phyloP scores from a whole-genome alignment of 495 filamentous ascomycete genomes.

The Jackrogersella minutella region DNA sequence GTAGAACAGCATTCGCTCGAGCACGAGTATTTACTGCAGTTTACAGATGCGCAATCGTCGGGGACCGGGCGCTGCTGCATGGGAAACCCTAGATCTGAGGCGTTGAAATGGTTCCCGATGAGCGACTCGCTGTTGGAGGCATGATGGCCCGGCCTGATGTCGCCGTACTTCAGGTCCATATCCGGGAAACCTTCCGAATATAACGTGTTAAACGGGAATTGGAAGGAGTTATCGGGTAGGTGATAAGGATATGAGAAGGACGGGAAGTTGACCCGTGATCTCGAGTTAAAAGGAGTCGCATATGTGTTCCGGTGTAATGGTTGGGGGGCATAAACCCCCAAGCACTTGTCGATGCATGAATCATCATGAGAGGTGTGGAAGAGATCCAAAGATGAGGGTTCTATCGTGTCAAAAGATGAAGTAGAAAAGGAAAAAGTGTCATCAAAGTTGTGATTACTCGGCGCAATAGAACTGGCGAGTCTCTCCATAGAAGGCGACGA shows the following conservation, averaged over 20 bases:
- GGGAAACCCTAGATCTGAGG: constrained; percentile 22
- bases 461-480: constrained; percentile 4
- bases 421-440: constrained; percentile 9
- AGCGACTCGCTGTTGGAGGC: constrained; percentile 22
- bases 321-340: constrained; percentile 15
- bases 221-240: constrained; percentile 16
- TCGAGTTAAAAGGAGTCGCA: constrained; percentile 7
- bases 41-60: constrained; percentile 38
- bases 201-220: not conserved
- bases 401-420: constrained; percentile 24
- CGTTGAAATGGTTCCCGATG: constrained; percentile 27
- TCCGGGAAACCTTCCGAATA: constrained; percentile 20
- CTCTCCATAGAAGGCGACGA: constrained; percentile 28
- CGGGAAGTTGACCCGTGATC: constrained; percentile 7
- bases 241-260: constrained; percentile 16
- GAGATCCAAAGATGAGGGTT: constrained; percentile 31
- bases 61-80: constrained; percentile 12
- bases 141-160: constrained; percentile 7
- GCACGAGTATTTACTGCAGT: constrained; percentile 40
- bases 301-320: constrained; percentile 8
- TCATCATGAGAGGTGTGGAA: constrained; percentile 50
- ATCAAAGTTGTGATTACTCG: constrained; percentile 16
- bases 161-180: constrained; percentile 12
- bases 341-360: constrained; percentile 51
- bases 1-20: constrained; percentile 37